Evolutionary conservation across 2,329 filamentous ascomycete genomes (phyloP).

Genomic region (Chrysoporthe austroafricana): DNA sequence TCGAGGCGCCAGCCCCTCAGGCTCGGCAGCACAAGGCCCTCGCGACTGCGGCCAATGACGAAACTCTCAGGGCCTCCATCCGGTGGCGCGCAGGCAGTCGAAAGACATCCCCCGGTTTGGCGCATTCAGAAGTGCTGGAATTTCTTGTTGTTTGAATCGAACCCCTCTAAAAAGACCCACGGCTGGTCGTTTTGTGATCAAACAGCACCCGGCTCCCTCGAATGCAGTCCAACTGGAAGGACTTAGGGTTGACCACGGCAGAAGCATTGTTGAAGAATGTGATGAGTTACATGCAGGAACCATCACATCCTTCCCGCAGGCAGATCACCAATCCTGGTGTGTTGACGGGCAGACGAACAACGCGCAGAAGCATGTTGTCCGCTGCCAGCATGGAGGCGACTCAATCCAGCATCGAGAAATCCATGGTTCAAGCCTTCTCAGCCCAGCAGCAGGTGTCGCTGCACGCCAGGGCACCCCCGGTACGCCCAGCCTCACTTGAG

Average conservation of each 20-base stretch:
- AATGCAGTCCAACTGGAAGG: background rate
- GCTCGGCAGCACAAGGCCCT: too few relatives aligned
- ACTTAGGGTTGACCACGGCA: background rate
- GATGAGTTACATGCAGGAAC: background rate
- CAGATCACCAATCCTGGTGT: background rate
- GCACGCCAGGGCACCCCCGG: slow-evolving; percentile 3
- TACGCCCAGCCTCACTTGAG: slow-evolving; percentile 15
- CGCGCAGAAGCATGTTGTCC: background rate
- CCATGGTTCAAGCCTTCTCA: too few relatives aligned
- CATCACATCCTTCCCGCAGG: background rate
- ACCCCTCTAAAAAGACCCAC: background rate
- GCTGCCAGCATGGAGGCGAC: too few relatives aligned
- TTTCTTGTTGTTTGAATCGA: background rate
- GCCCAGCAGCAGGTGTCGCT: too few relatives aligned
- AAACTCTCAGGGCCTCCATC: background rate
- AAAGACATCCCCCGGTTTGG: background rate
- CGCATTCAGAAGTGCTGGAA: background rate
- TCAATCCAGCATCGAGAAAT: too few relatives aligned
- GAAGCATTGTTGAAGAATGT: background rate
- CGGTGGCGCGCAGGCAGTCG: background rate
- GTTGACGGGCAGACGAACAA: background rate
- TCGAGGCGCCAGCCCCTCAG: too few relatives aligned
- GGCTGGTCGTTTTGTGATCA: background rate
- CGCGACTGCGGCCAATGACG: background rate
- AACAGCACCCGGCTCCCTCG: background rate